These are phyloP conservation scores for Mycena galericulata DNA, from an alignment of 768 basidiomycete species.

Conservation along the genomic window DNA sequence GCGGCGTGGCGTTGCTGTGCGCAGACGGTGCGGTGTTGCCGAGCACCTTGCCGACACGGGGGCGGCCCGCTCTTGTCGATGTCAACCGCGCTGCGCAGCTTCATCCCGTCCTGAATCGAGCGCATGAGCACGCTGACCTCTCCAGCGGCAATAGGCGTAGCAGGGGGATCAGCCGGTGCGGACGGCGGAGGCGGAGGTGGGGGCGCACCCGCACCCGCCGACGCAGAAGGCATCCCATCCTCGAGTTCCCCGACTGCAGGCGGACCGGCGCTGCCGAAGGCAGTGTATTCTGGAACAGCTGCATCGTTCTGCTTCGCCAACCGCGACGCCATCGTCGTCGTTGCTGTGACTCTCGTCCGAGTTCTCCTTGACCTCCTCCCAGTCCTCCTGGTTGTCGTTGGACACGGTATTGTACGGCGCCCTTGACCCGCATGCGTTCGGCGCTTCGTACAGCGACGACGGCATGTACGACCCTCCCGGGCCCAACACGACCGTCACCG, in stretches of 20 bases:
- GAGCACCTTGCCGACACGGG: constrained; percentile 79
- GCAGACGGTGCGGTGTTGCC: constrained; percentile 78
- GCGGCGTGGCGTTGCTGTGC: constrained; percentile 70
- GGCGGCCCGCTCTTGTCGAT: constrained; percentile 83
- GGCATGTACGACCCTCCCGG: constrained; percentile 72
- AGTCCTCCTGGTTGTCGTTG: constrained; percentile 75
- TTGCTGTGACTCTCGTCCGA: constrained; percentile 75
- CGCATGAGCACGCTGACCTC: constrained; percentile 76
- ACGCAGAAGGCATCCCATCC: constrained; percentile 27
- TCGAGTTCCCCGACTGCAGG: constrained; percentile 59
- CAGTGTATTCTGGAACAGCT: constrained; percentile 81
- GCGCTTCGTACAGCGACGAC: constrained; percentile 77
- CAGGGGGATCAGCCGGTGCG: constrained; percentile 46
- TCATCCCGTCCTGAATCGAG: constrained; percentile 83
- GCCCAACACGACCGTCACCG: constrained; percentile 60
- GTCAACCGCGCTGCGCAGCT: constrained; percentile 80
- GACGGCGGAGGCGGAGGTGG: constrained; percentile 44
- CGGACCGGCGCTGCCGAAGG: constrained; percentile 55
- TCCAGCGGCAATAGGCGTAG: constrained; percentile 52
- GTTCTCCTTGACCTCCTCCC: constrained; percentile 86
- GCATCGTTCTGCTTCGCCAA: constrained; percentile 68
- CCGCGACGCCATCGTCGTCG: constrained; percentile 81
- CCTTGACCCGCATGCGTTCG: constrained; percentile 65
- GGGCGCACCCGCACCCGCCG: constrained; percentile 56
- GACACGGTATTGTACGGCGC: constrained; percentile 74